A percentile compares a stretch with the other conserved stretches of the same genome.
phyloP scores from a whole-genome alignment of 371 early-diverging fungal species.

The Mortierella sp. region DNA sequence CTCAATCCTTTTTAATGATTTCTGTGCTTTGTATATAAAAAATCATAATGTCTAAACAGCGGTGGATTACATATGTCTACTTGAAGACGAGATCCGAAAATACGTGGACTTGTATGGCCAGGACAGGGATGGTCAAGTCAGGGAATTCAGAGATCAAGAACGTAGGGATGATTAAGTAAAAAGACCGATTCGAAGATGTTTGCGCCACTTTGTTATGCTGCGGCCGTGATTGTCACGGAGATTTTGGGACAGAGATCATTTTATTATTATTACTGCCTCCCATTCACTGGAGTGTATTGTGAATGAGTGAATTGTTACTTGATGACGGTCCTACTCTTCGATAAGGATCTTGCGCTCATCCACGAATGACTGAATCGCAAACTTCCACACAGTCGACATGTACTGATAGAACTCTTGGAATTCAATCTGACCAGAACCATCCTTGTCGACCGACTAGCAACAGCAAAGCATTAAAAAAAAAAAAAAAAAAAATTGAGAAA shows the following conservation, averaged over 20 bases:
- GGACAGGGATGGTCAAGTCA: neutral
- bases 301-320: no score
- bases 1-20: neutral
- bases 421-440: conserved; percentile 15
- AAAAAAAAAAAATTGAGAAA: neutral
- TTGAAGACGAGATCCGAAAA: conserved; percentile 21
- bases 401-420: conserved; percentile 43
- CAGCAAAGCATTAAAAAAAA: neutral
- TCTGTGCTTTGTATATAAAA: neutral
- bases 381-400: conserved; percentile 51
- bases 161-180: neutral
- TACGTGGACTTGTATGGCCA: neutral
- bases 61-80: conserved; percentile 27
- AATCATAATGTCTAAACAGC: conserved; percentile 15
- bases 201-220: no score
- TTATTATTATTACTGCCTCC: no score
- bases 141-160: neutral
- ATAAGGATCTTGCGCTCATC: conserved; percentile 49
- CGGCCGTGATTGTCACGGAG: no score
- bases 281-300: no score
- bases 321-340: conserved; percentile 26
- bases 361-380: conserved; percentile 49
- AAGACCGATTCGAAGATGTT: no score
- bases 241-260: no score
- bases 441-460: conserved; percentile 34